phyloP scores from a whole-genome alignment of 2,329 filamentous ascomycete genomes.

The Aschersonia sp. region DNA sequence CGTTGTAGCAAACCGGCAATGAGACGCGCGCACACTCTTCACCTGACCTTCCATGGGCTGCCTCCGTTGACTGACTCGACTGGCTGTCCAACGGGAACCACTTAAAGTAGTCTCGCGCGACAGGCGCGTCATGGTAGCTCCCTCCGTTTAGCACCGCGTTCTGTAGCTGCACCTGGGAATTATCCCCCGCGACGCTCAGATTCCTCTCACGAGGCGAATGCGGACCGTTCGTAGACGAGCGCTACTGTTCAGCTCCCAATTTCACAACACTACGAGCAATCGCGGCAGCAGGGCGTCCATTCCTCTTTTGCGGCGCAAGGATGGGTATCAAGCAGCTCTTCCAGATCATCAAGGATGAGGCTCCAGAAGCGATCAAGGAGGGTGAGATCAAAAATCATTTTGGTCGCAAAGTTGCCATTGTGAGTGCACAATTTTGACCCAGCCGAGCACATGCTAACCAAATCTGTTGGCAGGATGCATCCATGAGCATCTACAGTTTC shows the following conservation, averaged over 20 bases:
- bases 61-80: not conserved
- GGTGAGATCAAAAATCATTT: conserved; percentile 99
- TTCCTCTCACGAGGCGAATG: no score
- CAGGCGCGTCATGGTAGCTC: conserved; percentile 2
- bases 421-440: conserved; percentile 29
- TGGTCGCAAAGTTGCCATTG: conserved; percentile 93
- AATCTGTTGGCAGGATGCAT: conserved; percentile 27
- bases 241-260: no score
- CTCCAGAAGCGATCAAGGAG: conserved; percentile 88
- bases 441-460: not conserved
- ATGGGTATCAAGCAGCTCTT: conserved; percentile 64
- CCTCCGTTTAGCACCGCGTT: not conserved
- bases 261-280: not conserved
- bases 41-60: not conserved
- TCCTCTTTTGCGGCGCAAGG: conserved; percentile 9
- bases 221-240: no score
- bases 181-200: no score
- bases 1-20: no score
- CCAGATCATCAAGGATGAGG: conserved; percentile 77
- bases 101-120: conserved; percentile 5
- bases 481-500: conserved; percentile 99
- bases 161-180: not conserved
- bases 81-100: conserved; percentile 5
- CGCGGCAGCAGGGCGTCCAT: not conserved
- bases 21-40: no score